Evolutionary conservation across 148 eudicot genomes (phyloP).

Genomic region (Hydrangea macrophylla): DNA sequence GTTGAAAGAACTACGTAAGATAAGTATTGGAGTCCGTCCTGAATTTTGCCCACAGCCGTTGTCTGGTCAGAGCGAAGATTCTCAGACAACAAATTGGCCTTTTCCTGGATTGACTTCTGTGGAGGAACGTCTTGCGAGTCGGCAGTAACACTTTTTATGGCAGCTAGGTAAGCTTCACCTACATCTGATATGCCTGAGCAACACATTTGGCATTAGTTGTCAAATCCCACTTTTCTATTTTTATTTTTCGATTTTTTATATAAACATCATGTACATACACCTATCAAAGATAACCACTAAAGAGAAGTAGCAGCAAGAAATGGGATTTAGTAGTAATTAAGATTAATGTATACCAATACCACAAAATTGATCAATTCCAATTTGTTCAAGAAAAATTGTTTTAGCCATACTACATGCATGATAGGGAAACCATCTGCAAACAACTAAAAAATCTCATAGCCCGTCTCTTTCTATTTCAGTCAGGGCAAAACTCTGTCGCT

Average conservation of each 20-base stretch:
- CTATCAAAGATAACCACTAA: not conserved
- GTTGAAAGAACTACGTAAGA: slow-evolving; percentile 64
- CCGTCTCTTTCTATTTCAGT: not conserved
- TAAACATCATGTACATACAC: not conserved
- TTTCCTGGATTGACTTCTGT: slow-evolving; percentile 66
- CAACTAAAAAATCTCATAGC: not conserved
- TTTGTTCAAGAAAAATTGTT: not conserved
- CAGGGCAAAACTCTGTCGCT: not conserved
- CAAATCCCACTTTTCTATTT: too few species aligned
- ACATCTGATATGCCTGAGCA: slow-evolving; percentile 85
- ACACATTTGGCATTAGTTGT: not conserved
- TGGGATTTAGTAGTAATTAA: not conserved
- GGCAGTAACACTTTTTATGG: slow-evolving; percentile 52
- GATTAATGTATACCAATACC: not conserved
- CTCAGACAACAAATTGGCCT: slow-evolving; percentile 52
- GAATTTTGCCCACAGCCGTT: slow-evolving; percentile 70
- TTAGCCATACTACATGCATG: too few species aligned
- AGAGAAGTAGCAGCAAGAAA: not conserved
- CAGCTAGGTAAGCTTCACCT: slow-evolving; percentile 76
- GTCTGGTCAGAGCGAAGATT: slow-evolving; percentile 56
- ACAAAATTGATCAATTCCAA: not conserved
- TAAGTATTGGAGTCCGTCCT: slow-evolving; percentile 69
- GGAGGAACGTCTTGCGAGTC: slow-evolving; percentile 46
- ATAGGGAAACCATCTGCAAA: not conserved
- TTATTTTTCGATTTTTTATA: not conserved